Base-by-base conservation (phyloP, 805 yeast genomes). In the Tetrapisispora arboricola region DNA sequence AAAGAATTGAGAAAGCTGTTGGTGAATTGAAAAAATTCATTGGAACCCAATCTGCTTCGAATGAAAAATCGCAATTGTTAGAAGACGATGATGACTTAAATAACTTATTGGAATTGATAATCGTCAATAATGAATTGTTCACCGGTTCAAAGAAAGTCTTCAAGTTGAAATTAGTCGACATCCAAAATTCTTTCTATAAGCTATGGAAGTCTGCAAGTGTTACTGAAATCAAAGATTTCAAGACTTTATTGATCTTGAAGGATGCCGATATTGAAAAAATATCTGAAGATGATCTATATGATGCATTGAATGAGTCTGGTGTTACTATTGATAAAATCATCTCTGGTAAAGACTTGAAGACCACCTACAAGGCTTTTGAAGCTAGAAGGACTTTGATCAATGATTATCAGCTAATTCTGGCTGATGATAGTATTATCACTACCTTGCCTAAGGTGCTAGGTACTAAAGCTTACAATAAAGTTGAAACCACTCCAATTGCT, bases 321-420 rank as follows among this genome's bases (percentile, higher is more conserved):
- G 53, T 58, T 19, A 47, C 58, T 6, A 45, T 65, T 17, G 58
- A 59, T 36, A 68, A 76, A 43, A 78, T 88, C 41, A 70, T 87
- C 26, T 73, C 92, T 6, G 80, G 80, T 41, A 70, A 76, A 35
- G 82, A 86, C 50, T 70, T 92, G 48, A 85, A 85, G 61, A 84
- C 87, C 26, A 82, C 80, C 45, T 90, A 78, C 71, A 86, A 86
- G 65, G 76, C 84, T n/a, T 92, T 67, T 54, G 96, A 92, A 63
- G 80, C 87, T 44, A 79, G 87, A 61, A 78, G 96, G 60, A 80
- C 78, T 47, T 75, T 92, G 45, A 63, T 72, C 32, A 60, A 70
- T 13, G 78, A 76, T 44, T 84, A 75, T 57, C 94, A 87, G 53
- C 49, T 86, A 45, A 84, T 92, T 61, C 58, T 92, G 32, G 80